Percentiles rank a stretch among this genome's conserved stretches.
Evolutionary conservation across 2,329 filamentous ascomycete species (phyloP).

Genomic region (Blastomyces percursus): DNA sequence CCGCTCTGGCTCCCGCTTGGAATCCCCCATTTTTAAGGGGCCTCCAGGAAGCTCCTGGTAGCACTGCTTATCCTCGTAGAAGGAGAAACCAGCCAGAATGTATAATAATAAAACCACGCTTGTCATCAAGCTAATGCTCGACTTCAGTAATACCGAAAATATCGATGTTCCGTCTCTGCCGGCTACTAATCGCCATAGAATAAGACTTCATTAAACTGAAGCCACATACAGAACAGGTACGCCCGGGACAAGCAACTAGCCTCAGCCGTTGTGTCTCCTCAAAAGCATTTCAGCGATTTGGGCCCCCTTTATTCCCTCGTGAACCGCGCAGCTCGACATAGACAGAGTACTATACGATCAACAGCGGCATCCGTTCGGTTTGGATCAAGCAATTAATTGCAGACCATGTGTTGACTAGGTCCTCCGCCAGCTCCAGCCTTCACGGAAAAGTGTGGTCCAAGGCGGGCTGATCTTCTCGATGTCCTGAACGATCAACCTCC

Average conservation of each 20-base stretch:
- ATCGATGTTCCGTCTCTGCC: not conserved
- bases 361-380: not conserved
- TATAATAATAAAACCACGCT: not conserved
- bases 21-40: too few species aligned
- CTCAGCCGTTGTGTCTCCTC: not conserved
- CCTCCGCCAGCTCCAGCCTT: not conserved
- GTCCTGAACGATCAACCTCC: not conserved
- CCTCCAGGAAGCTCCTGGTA: too few species aligned
- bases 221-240: not conserved
- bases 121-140: too few species aligned
- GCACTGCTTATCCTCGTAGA: not conserved
- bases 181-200: not conserved
- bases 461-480: not conserved
- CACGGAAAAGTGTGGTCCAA: not conserved
- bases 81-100: too few species aligned
- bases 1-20: not conserved
- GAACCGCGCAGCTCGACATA: not conserved
- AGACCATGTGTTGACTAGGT: not conserved
- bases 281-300: not conserved
- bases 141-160: too few species aligned
- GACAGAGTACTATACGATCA: not conserved
- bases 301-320: not conserved
- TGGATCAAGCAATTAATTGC: not conserved
- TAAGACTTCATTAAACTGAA: not conserved
- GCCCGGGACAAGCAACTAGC: too few species aligned